Conservation (phyloP, 106 monocot species). For the Dendrobium catenatum region DNA sequence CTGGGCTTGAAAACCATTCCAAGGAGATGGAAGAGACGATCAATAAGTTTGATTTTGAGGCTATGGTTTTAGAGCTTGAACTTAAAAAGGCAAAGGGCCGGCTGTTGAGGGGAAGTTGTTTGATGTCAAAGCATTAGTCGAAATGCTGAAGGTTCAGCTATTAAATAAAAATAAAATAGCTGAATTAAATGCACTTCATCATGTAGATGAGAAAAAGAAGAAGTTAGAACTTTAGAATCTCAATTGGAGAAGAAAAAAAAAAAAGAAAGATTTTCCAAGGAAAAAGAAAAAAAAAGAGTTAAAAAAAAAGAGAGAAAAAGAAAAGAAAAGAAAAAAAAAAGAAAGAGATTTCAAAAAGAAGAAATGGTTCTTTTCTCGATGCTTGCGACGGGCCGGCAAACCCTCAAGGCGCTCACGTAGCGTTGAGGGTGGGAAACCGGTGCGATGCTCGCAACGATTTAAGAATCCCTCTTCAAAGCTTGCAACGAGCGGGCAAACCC, state of each 20-base stretch:
- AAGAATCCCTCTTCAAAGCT: no score
- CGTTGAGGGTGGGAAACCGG: no score
- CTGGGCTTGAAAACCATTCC: slow-evolving; percentile 12
- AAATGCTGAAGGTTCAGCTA: slow-evolving; percentile 27
- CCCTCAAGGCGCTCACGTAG: no score
- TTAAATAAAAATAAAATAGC: slow-evolving; percentile 30
- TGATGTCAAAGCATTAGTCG: slow-evolving; percentile 22
- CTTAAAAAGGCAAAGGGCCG: slow-evolving; percentile 31
- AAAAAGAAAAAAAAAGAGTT: no score
- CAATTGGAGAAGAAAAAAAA: slow-evolving; percentile 32
- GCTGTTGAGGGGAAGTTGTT: slow-evolving; percentile 28
- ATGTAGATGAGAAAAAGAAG: slow-evolving; percentile 44
- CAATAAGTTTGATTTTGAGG: slow-evolving; percentile 31
- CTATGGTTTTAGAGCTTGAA: slow-evolving; percentile 28
- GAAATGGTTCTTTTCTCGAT: no score
- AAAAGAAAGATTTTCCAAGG: no score
- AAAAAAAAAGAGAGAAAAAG: no score
- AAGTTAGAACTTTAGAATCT: slow-evolving; percentile 18
- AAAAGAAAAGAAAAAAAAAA: no score
- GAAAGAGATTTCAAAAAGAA: no score
- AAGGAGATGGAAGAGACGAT: slow-evolving; percentile 33
- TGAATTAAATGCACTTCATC: slow-evolving; percentile 21
- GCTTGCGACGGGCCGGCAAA: no score
- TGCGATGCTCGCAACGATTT: no score
- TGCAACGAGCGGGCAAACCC: no score